Evolutionary conservation across 441 rosid genomes (phyloP), one percentile per base, ranked within the genome.

Genomic region (Manihot esculenta): DNA sequence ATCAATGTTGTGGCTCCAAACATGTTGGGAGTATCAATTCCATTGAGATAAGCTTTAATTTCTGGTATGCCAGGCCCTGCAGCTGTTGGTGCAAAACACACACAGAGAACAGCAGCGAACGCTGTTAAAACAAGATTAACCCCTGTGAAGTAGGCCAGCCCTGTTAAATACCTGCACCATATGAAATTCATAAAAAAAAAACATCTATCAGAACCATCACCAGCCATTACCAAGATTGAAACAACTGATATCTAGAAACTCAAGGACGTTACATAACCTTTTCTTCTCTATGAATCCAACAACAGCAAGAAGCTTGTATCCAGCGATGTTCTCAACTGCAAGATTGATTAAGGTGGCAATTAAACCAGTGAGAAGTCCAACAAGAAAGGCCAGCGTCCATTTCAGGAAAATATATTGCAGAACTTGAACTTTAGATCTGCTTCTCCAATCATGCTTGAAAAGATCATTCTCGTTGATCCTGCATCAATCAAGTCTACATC

Each of bases 61-160:
- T 94, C 99, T 45, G 99, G 97, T 33, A 94, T 90, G 21, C 97
- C 97, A 38, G 97, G 97, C 15, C 99, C 99, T 38, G 99, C 97
- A 1, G 99, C 99, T 0, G 99, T 92, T 1, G 99, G 97, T 26
- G 99, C 99, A 69, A 92, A 90, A 49, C 77, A 90, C 24, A 90
- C 97, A 71, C 93, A 87, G 12, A 94, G 84, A 61, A 87, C 74
- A 64, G 97, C 77, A 8, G 99, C 97, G 59, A 81, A 70, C 49
- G 86, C 65, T 20, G 97, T 90, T 61, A 92, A 78, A 10, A 80
- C 45, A 68, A 94, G 81, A 81, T 94, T 94, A 38, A 59, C 84
- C 7, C 92, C 92, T 0, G 91, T 74, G 60, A 94, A 80, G 48
- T 81, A 78, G 58, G 80, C 48, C 66, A 94, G 76, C 70, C 97